These are phyloP conservation scores for Hypoxylon sp. DNA, from an alignment of 2,329 filamentous ascomycete genomes.

Conservation along the genomic window DNA sequence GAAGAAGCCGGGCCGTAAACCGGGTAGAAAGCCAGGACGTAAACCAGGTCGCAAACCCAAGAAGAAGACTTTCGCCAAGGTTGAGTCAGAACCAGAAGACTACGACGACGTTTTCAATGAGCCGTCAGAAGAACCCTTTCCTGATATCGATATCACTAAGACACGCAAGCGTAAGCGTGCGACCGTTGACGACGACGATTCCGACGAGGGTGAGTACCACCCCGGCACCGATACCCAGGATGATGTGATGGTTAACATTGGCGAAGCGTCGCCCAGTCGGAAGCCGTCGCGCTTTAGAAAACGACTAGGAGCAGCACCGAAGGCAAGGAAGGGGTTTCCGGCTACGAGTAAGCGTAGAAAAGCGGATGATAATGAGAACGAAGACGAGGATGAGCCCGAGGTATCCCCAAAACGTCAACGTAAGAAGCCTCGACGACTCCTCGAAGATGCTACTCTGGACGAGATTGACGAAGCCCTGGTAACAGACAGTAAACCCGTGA, in stretches of 20 bases:
- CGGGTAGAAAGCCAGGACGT: constrained; percentile 47
- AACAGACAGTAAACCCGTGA: constrained; percentile 25
- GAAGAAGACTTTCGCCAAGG: constrained; percentile 49
- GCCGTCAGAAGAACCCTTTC: constrained; percentile 44
- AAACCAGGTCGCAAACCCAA: constrained; percentile 50
- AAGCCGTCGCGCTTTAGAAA: constrained; percentile 36
- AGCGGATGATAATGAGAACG: constrained; percentile 21
- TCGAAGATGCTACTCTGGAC: constrained; percentile 36
- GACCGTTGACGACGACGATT: constrained; percentile 38
- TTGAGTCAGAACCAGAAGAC: constrained; percentile 48
- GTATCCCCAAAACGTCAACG: constrained; percentile 42
- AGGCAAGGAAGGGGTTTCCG: constrained; percentile 31
- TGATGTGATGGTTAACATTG: constrained; percentile 41
- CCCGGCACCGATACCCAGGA: constrained; percentile 45
- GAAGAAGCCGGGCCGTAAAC: constrained; percentile 50
- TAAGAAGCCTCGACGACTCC: constrained; percentile 40
- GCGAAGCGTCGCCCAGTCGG: constrained; percentile 26
- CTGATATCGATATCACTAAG: constrained; percentile 35
- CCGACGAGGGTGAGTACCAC: constrained; percentile 49
- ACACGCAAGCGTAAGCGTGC: constrained; percentile 50
- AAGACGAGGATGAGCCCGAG: constrained; percentile 38
- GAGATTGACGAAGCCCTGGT: constrained; percentile 37
- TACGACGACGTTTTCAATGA: constrained; percentile 44
- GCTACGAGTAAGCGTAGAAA: constrained; percentile 15
- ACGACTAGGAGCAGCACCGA: constrained; percentile 34